These are phyloP conservation scores for Gaertneriomyces semiglobifer DNA, from an alignment of 192 early-diverging fungal genomes.

Conservation along the genomic window DNA sequence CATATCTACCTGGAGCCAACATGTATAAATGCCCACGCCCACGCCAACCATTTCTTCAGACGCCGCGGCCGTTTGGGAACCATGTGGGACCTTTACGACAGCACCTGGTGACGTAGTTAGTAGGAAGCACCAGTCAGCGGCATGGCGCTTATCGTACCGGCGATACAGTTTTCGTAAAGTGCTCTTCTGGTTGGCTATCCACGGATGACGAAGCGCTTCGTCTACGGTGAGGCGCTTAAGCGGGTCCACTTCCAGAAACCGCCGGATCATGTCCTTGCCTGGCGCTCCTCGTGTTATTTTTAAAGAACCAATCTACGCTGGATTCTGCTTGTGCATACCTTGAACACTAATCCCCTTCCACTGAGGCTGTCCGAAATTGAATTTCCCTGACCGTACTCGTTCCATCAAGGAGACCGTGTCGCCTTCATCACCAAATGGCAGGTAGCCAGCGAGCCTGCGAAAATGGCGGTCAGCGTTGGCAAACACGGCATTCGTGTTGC, in stretches of 20 bases:
- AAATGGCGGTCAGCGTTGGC: not conserved
- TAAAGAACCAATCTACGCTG: not conserved
- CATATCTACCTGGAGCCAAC: too few relatives aligned
- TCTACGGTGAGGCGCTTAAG: conserved; percentile 48
- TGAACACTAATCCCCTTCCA: conserved; percentile 13
- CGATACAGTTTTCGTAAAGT: conserved; percentile 16
- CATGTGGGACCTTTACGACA: too few relatives aligned
- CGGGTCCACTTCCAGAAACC: conserved; percentile 50
- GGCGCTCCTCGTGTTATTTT: not conserved
- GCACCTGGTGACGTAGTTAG: too few relatives aligned
- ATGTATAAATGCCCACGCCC: too few relatives aligned
- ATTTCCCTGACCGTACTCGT: conserved; percentile 4
- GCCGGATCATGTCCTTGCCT: conserved; percentile 37
- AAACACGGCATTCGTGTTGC: not conserved
- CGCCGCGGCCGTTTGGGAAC: too few relatives aligned
- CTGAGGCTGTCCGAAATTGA: not conserved
- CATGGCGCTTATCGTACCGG: too few relatives aligned
- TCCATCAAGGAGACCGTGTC: not conserved
- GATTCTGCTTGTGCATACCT: conserved; percentile 2
- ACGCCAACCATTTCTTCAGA: too few relatives aligned
- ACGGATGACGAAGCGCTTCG: conserved; percentile 52
- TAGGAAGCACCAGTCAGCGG: too few relatives aligned
- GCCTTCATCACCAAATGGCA: conserved; percentile 23
- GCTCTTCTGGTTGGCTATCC: conserved; percentile 41
- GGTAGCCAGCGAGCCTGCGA: conserved; percentile 14